A percentile compares a stretch with the other conserved stretches of the same genome.
phyloP scores from a whole-genome alignment of 371 early-diverging fungal species.

The Lichtheimia hyalospora region DNA sequence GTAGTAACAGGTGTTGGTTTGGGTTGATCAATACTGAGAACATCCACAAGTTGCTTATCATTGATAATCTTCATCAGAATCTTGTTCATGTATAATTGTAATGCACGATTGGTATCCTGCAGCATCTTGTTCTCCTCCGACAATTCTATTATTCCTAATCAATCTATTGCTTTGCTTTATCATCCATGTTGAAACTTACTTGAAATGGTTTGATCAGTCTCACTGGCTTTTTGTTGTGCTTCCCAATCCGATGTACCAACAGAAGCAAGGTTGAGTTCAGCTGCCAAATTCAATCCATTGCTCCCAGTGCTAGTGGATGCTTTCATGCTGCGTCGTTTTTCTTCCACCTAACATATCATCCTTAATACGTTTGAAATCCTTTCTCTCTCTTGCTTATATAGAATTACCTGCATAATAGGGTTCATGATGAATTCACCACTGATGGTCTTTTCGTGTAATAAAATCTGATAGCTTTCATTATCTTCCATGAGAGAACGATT shows the following conservation, averaged over 20 bases:
- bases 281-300: constrained; percentile 52
- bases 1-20: constrained; percentile 14
- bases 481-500: constrained; percentile 80
- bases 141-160: constrained; percentile 24
- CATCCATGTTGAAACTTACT: constrained; percentile 14
- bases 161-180: background rate
- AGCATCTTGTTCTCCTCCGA: constrained; percentile 44
- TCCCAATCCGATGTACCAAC: constrained; percentile 23
- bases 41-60: constrained; percentile 47
- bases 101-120: constrained; percentile 46
- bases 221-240: constrained; percentile 23
- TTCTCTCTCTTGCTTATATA: too few relatives aligned
- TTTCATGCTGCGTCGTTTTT: constrained; percentile 19
- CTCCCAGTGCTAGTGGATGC: constrained; percentile 21
- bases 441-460: constrained; percentile 80
- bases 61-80: constrained; percentile 50
- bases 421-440: constrained; percentile 78
- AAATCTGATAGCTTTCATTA: constrained; percentile 81
- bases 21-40: constrained; percentile 50
- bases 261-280: constrained; percentile 59
- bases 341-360: constrained; percentile 3
- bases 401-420: constrained; percentile 51
- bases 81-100: constrained; percentile 53
- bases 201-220: constrained; percentile 21
- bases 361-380: background rate